These are phyloP conservation scores for Diutina ranongensis DNA, from an alignment of 1,139 yeast species.

Conservation along the genomic window DNA sequence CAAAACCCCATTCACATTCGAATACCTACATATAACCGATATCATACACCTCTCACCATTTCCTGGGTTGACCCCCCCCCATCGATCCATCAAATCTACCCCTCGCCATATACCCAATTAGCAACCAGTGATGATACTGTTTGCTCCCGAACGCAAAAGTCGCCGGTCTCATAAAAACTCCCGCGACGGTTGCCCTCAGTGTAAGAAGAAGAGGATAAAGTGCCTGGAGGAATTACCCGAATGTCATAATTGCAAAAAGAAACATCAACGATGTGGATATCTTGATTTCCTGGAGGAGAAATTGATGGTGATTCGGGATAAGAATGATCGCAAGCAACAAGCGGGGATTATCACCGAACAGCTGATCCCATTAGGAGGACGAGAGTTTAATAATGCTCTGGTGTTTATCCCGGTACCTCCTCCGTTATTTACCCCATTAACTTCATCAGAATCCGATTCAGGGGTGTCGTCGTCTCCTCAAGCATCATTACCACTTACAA, in stretches of 20 bases:
- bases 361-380: not conserved
- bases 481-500: not conserved
- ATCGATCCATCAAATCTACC: too few relatives aligned
- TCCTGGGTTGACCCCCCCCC: too few relatives aligned
- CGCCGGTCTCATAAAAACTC: constrained; percentile 36
- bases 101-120: too few relatives aligned
- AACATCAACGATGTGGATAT: constrained; percentile 31
- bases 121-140: constrained; percentile 9
- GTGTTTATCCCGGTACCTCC: not conserved
- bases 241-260: constrained; percentile 29
- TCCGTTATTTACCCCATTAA: not conserved
- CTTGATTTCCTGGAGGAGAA: constrained; percentile 29
- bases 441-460: not conserved
- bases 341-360: not conserved
- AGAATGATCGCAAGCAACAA: constrained; percentile 14
- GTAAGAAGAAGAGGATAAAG: constrained; percentile 32
- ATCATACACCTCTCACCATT: too few relatives aligned
- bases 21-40: too few relatives aligned
- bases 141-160: constrained; percentile 25
- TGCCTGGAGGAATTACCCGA: constrained; percentile 34
- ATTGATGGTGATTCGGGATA: constrained; percentile 21
- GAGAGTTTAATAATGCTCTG: not conserved
- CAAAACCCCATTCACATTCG: too few relatives aligned
- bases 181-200: constrained; percentile 36
- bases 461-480: not conserved